Evolutionary conservation across 495 filamentous ascomycete genomes (phyloP).

Genomic region (Antarctomyces pellizariae): DNA sequence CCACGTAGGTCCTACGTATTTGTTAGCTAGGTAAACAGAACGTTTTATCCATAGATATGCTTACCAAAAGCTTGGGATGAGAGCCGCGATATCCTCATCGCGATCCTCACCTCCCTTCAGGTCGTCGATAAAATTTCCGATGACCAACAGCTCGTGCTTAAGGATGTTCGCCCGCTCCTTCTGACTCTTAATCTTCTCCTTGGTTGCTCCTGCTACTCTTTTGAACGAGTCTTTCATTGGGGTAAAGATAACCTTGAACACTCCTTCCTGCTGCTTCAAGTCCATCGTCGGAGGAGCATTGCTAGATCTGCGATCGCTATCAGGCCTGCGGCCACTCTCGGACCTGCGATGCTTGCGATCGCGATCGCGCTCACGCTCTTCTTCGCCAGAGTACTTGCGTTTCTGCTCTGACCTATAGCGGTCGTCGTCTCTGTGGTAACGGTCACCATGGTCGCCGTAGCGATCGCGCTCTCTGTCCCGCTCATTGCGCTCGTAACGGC

Average conservation of each 20-base stretch:
- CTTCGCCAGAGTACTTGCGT: constrained; percentile 13
- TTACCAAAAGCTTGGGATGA: constrained; percentile 16
- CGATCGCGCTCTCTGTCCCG: constrained; percentile 11
- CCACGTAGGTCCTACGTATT: constrained; percentile 15
- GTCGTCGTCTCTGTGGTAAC: constrained; percentile 4
- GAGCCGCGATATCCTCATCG: constrained; percentile 5
- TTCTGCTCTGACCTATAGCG: constrained; percentile 12
- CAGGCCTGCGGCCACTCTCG: constrained; percentile 9
- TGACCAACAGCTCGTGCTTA: constrained; percentile 21
- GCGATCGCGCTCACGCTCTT: constrained; percentile 10
- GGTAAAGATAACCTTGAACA: constrained; percentile 32
- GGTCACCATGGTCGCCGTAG: constrained; percentile 7
- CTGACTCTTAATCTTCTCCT: constrained; percentile 35
- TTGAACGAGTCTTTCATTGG: constrained; percentile 35
- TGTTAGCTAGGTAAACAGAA: constrained; percentile 1
- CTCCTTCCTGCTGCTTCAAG: constrained; percentile 17
- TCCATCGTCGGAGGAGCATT: constrained; percentile 2
- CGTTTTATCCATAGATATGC: constrained; percentile 3
- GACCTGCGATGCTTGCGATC: constrained; percentile 14
- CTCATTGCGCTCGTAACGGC: constrained; percentile 8
- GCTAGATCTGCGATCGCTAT: constrained; percentile 5
- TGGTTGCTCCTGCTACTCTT: constrained; percentile 33
- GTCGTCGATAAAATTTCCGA: constrained; percentile 26
- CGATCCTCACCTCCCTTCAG: constrained; percentile 14
- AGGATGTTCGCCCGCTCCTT: constrained; percentile 31